A percentile compares a stretch with the other conserved stretches of the same genome.
These are phyloP conservation scores for Tolypocladium tropicale DNA, from an alignment of 2,329 filamentous ascomycete species.

Conservation along the genomic window DNA sequence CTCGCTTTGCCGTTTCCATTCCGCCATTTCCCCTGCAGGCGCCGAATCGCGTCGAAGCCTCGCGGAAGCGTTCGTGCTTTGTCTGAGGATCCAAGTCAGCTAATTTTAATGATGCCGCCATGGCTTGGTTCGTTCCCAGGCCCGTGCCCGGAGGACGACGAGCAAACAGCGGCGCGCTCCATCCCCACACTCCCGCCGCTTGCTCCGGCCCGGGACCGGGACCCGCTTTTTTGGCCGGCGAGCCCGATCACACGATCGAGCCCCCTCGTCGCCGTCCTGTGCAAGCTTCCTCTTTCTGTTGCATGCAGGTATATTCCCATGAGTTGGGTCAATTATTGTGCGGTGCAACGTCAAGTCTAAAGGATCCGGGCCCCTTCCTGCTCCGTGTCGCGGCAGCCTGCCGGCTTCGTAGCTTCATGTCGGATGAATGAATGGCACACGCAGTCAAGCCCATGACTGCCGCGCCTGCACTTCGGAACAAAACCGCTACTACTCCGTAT, in stretches of 20 bases:
- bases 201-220: not conserved
- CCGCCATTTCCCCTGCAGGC: not conserved
- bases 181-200: not conserved
- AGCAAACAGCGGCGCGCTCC: not conserved
- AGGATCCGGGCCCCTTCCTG: not conserved
- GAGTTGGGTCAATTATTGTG: too few relatives aligned
- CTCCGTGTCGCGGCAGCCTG: not conserved
- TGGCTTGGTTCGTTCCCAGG: not conserved
- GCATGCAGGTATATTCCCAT: not conserved
- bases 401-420: not conserved
- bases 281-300: not conserved
- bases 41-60: not conserved
- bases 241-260: not conserved
- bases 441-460: not conserved
- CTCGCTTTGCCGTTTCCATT: not conserved
- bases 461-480: not conserved
- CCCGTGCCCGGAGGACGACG: not conserved
- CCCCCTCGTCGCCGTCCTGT: not conserved
- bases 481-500: not conserved
- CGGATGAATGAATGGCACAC: too few relatives aligned
- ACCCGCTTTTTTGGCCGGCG: not conserved
- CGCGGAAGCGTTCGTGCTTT: not conserved
- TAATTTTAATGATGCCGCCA: not conserved
- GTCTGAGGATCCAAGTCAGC: not conserved
- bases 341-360: not conserved